Conservation (phyloP, 139 green algal species). For the Diplosphaera chodatii region DNA sequence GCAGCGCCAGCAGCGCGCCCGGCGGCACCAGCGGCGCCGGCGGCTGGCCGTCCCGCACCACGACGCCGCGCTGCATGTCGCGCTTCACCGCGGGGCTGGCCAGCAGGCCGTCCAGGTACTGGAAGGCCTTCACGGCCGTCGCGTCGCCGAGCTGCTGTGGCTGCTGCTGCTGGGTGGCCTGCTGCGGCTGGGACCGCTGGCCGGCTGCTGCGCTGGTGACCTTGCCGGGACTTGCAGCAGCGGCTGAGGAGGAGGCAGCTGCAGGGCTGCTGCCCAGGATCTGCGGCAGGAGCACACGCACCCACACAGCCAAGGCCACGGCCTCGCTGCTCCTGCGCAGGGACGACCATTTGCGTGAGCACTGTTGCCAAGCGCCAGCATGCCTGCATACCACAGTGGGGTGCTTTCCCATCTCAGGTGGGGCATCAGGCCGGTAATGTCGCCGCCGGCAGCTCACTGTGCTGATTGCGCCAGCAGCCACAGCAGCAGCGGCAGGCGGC, state of each 20-base stretch:
- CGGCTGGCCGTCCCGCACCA: background rate
- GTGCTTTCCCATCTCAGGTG: too few species aligned
- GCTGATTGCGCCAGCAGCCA: constrained; percentile 26
- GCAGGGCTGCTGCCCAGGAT: constrained; percentile 15
- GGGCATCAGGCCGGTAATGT: too few species aligned
- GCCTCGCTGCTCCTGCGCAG: constrained; percentile 10
- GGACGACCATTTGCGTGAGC: too few species aligned
- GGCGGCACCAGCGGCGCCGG: constrained; percentile 2
- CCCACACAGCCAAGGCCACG: constrained; percentile 22
- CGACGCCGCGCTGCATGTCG: background rate
- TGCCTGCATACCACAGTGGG: too few species aligned
- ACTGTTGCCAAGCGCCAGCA: too few species aligned
- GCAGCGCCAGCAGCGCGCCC: constrained; percentile 7
- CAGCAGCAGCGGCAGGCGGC: constrained; percentile 24
- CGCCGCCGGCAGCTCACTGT: too few species aligned
- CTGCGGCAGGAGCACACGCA: constrained; percentile 35
- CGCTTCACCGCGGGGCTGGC: background rate
- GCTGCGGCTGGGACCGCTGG: background rate
- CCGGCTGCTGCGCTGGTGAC: too few species aligned
- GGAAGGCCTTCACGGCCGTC: constrained; percentile 5
- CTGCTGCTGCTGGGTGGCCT: constrained; percentile 1
- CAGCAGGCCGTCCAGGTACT: constrained; percentile 12
- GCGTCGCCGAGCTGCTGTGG: constrained; percentile 2
- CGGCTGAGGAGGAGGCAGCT: background rate
- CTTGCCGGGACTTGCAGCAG: background rate